Percentiles rank a stretch among this genome's conserved stretches.
phyloP scores from a whole-genome alignment of 331 rosid species.

The Rhamnella rubrinervis region DNA sequence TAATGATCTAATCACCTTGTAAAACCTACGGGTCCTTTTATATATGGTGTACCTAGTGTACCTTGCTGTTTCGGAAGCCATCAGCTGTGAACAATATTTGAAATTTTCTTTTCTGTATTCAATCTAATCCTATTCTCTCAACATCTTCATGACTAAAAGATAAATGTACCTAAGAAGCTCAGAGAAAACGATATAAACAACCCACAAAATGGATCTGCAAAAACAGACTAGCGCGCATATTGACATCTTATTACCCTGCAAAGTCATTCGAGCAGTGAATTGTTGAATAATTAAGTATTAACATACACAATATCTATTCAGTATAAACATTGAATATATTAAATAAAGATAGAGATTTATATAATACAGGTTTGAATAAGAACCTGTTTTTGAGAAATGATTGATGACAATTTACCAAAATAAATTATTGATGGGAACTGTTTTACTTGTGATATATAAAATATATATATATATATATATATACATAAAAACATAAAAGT shows the following conservation, averaged over 20 bases:
- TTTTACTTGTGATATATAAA: too few species aligned
- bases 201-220: background rate
- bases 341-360: conserved; percentile 11
- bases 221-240: conserved; percentile 20
- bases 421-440: too few species aligned
- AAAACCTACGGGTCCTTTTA: too few species aligned
- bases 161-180: background rate
- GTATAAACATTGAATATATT: background rate
- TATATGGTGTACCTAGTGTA: too few species aligned
- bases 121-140: background rate
- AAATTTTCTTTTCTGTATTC: background rate
- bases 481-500: too few species aligned
- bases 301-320: conserved; percentile 5
- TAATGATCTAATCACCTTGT: too few species aligned
- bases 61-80: too few species aligned
- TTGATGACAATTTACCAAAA: too few species aligned
- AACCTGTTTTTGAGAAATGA: too few species aligned
- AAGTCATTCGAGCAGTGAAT: background rate
- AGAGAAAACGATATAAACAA: background rate
- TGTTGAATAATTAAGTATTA: conserved; percentile 7
- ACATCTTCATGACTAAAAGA: background rate
- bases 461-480: too few species aligned
- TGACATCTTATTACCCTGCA: conserved; percentile 77
- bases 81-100: background rate
- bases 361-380: too few species aligned